Conservation (phyloP, 352 stramenopile genomes). For the Phytophthora palmivora region DNA sequence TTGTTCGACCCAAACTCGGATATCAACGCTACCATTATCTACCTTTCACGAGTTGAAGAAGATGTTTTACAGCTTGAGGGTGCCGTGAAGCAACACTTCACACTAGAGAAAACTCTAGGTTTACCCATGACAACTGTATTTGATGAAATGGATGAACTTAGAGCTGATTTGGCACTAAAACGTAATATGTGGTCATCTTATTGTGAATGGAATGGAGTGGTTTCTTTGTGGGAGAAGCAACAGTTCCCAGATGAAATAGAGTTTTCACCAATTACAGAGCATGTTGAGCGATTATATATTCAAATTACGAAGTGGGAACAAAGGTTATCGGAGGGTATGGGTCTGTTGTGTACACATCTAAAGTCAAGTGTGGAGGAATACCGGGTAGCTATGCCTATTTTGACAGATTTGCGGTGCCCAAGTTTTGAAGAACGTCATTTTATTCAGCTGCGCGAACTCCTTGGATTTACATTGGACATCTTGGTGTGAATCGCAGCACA, state of each 20-base stretch:
- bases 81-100: conserved; percentile 47
- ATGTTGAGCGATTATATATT: conserved; percentile 67
- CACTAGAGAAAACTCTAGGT: conserved; percentile 63
- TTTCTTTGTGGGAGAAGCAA: conserved; percentile 53
- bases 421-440: conserved; percentile 78
- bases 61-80: conserved; percentile 32
- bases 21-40: conserved; percentile 54
- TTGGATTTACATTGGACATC: conserved; percentile 80
- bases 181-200: conserved; percentile 81
- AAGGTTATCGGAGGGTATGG: conserved; percentile 54
- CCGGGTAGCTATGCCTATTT: conserved; percentile 77
- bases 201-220: conserved; percentile 65
- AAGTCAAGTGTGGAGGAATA: conserved; percentile 87
- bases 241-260: conserved; percentile 77
- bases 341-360: conserved; percentile 57
- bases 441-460: conserved; percentile 54
- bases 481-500: conserved; percentile 15
- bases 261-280: conserved; percentile 65
- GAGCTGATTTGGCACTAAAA: conserved; percentile 81
- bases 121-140: conserved; percentile 75
- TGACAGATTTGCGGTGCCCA: conserved; percentile 62
- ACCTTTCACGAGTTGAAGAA: conserved; percentile 46
- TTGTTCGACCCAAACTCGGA: conserved; percentile 63
- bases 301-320: conserved; percentile 62
- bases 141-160: conserved; percentile 79